A percentile compares a stretch with the other conserved stretches of the same genome.
Conservation (phyloP, 495 filamentous ascomycete genomes). For the Neurospora sublineolata region DNA sequence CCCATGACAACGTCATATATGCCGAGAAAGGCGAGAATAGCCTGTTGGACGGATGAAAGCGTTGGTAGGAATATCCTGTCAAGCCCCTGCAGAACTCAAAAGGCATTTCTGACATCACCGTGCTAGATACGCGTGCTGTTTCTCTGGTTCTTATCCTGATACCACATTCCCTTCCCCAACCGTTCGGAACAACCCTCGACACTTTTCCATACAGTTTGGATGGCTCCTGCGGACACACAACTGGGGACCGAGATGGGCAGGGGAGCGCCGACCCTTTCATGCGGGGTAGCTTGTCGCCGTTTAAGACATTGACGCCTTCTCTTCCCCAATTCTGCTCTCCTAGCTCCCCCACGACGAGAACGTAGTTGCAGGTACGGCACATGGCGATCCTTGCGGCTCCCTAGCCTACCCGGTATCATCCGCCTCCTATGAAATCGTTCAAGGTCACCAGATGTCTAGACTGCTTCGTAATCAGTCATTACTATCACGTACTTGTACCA, state of each 20-base stretch:
- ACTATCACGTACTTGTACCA: not conserved
- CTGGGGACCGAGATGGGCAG: not conserved
- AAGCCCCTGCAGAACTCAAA: not conserved
- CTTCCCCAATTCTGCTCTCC: not conserved
- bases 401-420: not conserved
- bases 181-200: not conserved
- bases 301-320: not conserved
- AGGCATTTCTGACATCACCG: not conserved
- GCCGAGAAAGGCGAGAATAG: not conserved
- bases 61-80: not conserved
- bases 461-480: not conserved
- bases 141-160: not conserved
- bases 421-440: not conserved
- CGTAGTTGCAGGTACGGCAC: not conserved
- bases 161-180: not conserved
- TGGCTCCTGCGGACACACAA: conserved; percentile 1
- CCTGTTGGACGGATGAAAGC: not conserved
- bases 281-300: conserved; percentile 3
- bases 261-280: not conserved
- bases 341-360: not conserved
- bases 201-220: not conserved
- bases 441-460: not conserved
- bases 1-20: not conserved
- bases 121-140: not conserved
- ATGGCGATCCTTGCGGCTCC: not conserved